Base-by-base conservation (phyloP, 306 rosid species). In the Prunus mira region DNA sequence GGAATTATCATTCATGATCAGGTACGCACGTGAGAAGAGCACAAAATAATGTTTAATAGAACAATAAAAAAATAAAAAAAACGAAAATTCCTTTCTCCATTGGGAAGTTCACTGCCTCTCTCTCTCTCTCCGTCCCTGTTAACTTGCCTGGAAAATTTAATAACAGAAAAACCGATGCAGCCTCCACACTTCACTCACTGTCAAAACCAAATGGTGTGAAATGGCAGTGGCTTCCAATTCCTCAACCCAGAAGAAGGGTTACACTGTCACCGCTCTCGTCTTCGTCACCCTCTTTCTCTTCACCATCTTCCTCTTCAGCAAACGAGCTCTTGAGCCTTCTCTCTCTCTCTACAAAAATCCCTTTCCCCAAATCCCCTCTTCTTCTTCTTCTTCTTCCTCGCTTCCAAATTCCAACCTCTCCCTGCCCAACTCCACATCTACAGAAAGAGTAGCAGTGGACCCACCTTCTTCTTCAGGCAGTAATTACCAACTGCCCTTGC, bases 321-420 rank as follows among this genome's bases (percentile, higher is more conserved):
- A 57, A 77, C 86, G 81, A 73, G 32, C 90, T 62, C 76, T 86
- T n/a, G 85, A 78, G 19, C 79, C 90, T 18, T 41, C 89, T 25
- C 68, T 86, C 71, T 79, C 82, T 71, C 74, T 81, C 81, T 86
- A 61, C 82, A 24, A 81, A 71, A 89, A 91, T 87, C 84, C 84
- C 88, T 81, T 81, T 65, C 57, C 86, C 63, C 82, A 51, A 43
- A 3, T 83, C 78, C 79, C 89, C 11, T 43, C 64, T 13, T 30
- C 74, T 52, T 52, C 41, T 34, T 28, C 30, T 28, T 5, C 84
- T 75, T 30, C 82, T 74, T 19, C 67, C 45, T 43, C 54, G 38
- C 27, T 22, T 17, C 51, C 28, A 55, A 2, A 46, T 60, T 51
- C 85, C 73, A 62, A 56, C 12, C 46, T 69, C n/a, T 61, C 83